Evolutionary conservation across 179 eudicot species (phyloP), one percentile per base, ranked within the genome.

Genomic region (Silene coronaria): DNA sequence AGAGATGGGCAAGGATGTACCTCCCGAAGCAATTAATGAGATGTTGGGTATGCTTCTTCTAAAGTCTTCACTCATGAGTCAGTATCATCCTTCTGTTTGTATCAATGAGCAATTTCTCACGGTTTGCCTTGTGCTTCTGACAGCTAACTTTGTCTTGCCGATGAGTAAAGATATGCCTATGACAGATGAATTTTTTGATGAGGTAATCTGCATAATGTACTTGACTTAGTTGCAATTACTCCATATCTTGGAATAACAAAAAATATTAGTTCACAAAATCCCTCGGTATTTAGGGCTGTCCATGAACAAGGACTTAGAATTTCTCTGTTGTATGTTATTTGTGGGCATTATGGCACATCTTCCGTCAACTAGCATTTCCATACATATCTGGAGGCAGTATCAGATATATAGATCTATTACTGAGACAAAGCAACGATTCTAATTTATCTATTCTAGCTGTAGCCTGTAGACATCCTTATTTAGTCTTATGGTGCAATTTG

Each of bases 1-100:
- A 79, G 90, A 85, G 61, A 87, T 83, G 91, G 89, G 95, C 5
- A 90, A 88, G 77, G 88, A 84, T 76, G 88, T 88, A 67, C 89
- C 89, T 34, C 78, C 84, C 74, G 87, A 88, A 38, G 89, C 90
- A 7, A 80, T 88, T 27, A 80, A 84, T 73, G 79, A 84, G 76
- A 87, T 90, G 90, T 55, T 90, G 82, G 91, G 95, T 90, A 84
- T 23, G 21, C 51, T 14, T 75, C 34, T 68, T 62, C 73, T 42
- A 46, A 67, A 19, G 45, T 27, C 45, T 32, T n/a, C n/a, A n/a
- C n/a, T n/a, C 22, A 11, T 22, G 57, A 48, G 64, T 71, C 66
- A 26, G 26, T 71, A 11, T 5, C 32, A 5, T 73, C 45, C 46
- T 74, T 53, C 17, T 66, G 34, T 26, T 67, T 53, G 22, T 27